These are phyloP conservation scores for Fusarium tuaranense DNA, from an alignment of 2,329 filamentous ascomycete species.

Conservation along the genomic window DNA sequence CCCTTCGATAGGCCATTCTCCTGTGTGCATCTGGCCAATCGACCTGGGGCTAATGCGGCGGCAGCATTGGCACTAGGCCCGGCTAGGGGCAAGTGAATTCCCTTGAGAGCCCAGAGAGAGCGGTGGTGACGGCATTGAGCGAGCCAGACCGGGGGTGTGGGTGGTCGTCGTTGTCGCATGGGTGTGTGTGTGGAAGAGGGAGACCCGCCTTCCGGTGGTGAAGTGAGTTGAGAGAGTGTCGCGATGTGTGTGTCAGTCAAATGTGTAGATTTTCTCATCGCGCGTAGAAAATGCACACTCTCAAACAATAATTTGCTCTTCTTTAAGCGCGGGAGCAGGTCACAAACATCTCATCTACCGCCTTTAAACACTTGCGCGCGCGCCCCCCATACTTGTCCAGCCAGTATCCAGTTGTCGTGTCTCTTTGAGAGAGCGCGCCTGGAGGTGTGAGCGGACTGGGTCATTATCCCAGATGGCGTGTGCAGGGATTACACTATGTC, in stretches of 20 bases:
- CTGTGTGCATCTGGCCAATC: slow-evolving; percentile 33
- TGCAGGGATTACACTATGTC: slow-evolving; percentile 15
- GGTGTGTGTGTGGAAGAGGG: background rate
- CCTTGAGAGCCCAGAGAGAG: slow-evolving; percentile 16
- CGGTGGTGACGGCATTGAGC: slow-evolving; percentile 34
- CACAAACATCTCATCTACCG: background rate
- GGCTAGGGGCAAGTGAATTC: slow-evolving; percentile 22
- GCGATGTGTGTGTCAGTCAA: background rate
- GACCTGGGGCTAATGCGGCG: slow-evolving; percentile 37
- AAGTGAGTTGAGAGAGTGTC: background rate
- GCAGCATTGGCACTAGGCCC: slow-evolving; percentile 34
- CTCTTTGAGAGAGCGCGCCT: slow-evolving; percentile 9
- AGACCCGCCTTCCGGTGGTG: background rate
- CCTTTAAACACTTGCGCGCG: background rate
- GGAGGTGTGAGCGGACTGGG: slow-evolving; percentile 37
- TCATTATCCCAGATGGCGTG: slow-evolving; percentile 21
- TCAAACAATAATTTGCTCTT: background rate
- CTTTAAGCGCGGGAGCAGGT: background rate
- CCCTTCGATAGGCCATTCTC: slow-evolving; percentile 20
- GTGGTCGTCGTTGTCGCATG: background rate
- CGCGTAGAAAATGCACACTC: background rate
- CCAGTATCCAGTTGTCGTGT: background rate
- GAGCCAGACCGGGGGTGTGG: slow-evolving; percentile 14
- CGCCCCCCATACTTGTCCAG: background rate
- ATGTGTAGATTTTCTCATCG: background rate